phyloP scores from a whole-genome alignment of 2,329 filamentous ascomycete genomes.

The Sclerotinia nivalis region DNA sequence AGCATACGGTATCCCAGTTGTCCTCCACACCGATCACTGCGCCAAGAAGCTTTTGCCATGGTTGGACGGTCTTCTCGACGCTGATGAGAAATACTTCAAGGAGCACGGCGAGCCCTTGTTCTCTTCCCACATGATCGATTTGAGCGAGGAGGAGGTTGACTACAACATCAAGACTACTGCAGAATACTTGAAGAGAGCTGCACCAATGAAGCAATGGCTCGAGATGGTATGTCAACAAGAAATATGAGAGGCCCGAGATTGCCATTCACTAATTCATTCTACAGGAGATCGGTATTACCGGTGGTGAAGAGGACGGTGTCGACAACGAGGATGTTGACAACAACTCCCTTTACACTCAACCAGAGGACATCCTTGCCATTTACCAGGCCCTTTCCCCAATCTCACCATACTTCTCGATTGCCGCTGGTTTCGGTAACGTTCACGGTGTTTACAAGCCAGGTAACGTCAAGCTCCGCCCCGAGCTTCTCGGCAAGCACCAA shows the following conservation, averaged over 20 bases:
- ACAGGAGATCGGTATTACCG: conserved; percentile 86
- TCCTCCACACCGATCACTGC: conserved; percentile 97
- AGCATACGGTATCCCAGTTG: conserved; percentile 82
- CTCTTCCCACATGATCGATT: conserved; percentile 97
- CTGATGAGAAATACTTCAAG: conserved; percentile 96
- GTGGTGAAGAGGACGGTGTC: conserved; percentile 96
- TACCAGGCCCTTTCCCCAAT: conserved; percentile 82
- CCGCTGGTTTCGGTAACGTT: conserved; percentile 97
- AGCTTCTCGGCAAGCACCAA: conserved; percentile 97
- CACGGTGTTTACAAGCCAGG: conserved; percentile 99
- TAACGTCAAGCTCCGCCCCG: conserved; percentile 95
- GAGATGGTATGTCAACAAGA: conserved; percentile 72
- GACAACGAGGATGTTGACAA: conserved; percentile 99
- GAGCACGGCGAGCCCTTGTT: conserved; percentile 87
- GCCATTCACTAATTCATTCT: conserved; percentile 10
- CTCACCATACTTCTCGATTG: conserved; percentile 96
- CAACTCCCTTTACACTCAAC: conserved; percentile 95
- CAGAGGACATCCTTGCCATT: conserved; percentile 92
- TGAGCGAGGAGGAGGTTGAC: conserved; percentile 87
- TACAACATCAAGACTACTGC: conserved; percentile 92
- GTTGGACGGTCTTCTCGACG: conserved; percentile 94
- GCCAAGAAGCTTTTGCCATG: conserved; percentile 99
- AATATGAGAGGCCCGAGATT: neutral
- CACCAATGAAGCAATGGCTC: conserved; percentile 97
- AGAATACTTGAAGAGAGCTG: conserved; percentile 89